Evolutionary conservation across 495 filamentous ascomycete genomes (phyloP), one percentile per base, ranked within the genome.

Genomic region (Lasiosphaeria hispida): DNA sequence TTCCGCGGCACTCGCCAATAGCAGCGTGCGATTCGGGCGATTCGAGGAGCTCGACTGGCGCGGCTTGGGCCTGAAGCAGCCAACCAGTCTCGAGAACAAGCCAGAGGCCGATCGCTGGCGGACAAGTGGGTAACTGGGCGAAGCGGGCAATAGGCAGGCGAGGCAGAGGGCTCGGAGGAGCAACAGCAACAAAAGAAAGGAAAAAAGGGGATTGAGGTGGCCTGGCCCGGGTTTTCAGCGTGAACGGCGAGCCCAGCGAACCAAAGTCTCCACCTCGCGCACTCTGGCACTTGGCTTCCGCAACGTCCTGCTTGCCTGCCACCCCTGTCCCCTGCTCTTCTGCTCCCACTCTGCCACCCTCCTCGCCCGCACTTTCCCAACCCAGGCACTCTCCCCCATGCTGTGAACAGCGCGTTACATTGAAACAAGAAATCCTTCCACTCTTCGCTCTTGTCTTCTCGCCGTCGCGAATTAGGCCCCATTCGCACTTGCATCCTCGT

Each of bases 361-460:
- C 35, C 14, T 47, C 37, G 41, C 45, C 53, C 41, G 53, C 42
- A 42, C 53, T 55, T 55, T 55, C 53, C 53, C 42, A 45, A 45
- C 41, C 53, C 53, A 45, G 42, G 5, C 23, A 30, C 23, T 38
- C 34, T 40, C 34, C 19, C 33, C 53, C 53, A 23, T 30, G 53
- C 53, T 36, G 53, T 33, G 37, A 45, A 19, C 53, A 55, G 53
- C 53, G 43, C 53, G 5, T 30, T 30, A 5, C 23, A 55, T 55
- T 48, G 53, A 55, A 55, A 55, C 53, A 35, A 30, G 23, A 30
- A 33, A 45, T 45, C 53, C 52, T 30, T 30, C 43, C 15, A 18
- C 47, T 42, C 39, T 55, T 55, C 42, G 45, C 47, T 45, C 34
- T 55, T 45, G 42, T 40, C 35, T 55, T 42, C 38, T 44, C 53